A percentile compares a stretch with the other conserved stretches of the same genome.
Evolutionary conservation across 2,329 filamentous ascomycete species (phyloP).

Genomic region (Pleomassaria siparia): DNA sequence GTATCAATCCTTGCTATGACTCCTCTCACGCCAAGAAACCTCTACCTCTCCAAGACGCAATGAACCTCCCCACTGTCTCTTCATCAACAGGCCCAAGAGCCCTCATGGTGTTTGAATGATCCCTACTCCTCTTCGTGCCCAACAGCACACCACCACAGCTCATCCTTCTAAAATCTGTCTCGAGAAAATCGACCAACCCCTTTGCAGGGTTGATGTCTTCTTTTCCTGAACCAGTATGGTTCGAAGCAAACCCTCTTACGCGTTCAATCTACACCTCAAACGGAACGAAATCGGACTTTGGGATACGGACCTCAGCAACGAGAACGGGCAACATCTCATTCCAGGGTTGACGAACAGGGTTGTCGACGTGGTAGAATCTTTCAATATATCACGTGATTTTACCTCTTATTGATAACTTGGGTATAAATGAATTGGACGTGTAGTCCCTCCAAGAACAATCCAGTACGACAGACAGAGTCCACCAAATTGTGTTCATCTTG

Average conservation of each 20-base stretch:
- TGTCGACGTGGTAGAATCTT: constrained; percentile 48
- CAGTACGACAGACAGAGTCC: no score
- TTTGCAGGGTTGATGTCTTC: constrained; percentile 30
- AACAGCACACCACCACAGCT: constrained; percentile 47
- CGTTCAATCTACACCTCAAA: constrained; percentile 44
- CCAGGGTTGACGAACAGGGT: constrained; percentile 46
- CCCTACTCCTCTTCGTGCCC: constrained; percentile 32
- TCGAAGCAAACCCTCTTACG: constrained; percentile 25
- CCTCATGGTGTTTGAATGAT: constrained; percentile 43
- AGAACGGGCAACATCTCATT: constrained; percentile 36
- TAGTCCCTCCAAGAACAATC: no score
- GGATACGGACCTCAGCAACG: constrained; percentile 28
- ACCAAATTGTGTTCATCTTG: no score
- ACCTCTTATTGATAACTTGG: no score
- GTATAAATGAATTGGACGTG: no score
- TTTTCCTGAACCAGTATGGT: neutral
- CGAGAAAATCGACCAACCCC: constrained; percentile 32
- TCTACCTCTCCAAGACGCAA: constrained; percentile 37
- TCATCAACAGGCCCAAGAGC: constrained; percentile 35
- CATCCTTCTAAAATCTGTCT: constrained; percentile 43
- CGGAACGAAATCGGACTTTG: constrained; percentile 28
- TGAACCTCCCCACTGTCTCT: constrained; percentile 36
- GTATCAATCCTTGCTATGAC: no score
- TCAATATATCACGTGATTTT: constrained; percentile 2
- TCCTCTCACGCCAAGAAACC: neutral